Percentiles rank a stretch among this genome's conserved stretches.
Evolutionary conservation across 2,329 filamentous ascomycete genomes (phyloP).

Genomic region (Botrytis deweyae): DNA sequence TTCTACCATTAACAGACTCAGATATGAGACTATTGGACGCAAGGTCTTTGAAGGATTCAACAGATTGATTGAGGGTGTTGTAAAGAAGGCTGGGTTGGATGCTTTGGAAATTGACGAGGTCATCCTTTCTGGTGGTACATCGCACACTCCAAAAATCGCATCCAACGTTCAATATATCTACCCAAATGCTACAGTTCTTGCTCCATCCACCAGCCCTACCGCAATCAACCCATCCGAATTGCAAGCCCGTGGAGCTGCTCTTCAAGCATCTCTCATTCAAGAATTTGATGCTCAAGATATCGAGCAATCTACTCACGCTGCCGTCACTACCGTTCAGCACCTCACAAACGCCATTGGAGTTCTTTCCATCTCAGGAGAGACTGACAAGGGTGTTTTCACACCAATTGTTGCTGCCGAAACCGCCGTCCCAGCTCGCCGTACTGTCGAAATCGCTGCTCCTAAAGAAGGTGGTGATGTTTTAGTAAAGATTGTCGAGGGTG

Average conservation of each 20-base stretch:
- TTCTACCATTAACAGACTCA: constrained; percentile 85
- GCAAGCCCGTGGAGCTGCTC: constrained; percentile 82
- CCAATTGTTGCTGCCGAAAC: constrained; percentile 84
- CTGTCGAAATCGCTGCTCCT: constrained; percentile 73
- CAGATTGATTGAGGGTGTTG: constrained; percentile 75
- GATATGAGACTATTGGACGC: constrained; percentile 84
- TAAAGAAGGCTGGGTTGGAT: constrained; percentile 91
- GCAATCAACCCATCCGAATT: constrained; percentile 95
- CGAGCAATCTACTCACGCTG: constrained; percentile 91
- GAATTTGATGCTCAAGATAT: constrained; percentile 94
- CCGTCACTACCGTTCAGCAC: constrained; percentile 92
- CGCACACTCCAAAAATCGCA: constrained; percentile 92
- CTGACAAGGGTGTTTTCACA: constrained; percentile 67
- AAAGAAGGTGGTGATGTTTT: constrained; percentile 84
- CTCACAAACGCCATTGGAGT: constrained; percentile 86
- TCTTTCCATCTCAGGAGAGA: constrained; percentile 61
- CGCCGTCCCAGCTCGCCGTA: constrained; percentile 82
- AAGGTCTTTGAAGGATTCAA: constrained; percentile 89
- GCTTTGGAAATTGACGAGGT: constrained; percentile 93
- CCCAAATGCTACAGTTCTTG: constrained; percentile 76
- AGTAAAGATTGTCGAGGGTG: constrained; percentile 83
- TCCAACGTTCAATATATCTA: constrained; percentile 77
- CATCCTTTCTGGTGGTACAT: constrained; percentile 86
- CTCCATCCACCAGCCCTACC: constrained; percentile 72
- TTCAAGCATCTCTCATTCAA: constrained; percentile 91